Conservation (phyloP, 2,329 filamentous ascomycete genomes). For the Aureobasidium sp. region DNA sequence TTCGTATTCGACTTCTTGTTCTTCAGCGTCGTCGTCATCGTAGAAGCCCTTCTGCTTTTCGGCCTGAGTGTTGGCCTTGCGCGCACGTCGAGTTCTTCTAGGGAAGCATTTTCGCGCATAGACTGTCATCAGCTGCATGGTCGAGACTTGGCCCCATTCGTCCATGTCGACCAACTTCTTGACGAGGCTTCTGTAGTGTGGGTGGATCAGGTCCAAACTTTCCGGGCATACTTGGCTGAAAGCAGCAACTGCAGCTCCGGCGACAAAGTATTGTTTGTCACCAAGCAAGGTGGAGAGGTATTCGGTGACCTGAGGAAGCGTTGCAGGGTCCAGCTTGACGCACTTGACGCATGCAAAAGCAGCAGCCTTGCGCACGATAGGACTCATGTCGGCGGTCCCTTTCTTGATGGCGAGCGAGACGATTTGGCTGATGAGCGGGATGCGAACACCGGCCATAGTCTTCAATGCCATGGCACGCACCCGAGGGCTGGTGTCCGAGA, state of each 20-base stretch:
- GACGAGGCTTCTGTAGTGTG: slow-evolving; percentile 76
- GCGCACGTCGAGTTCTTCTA: slow-evolving; percentile 52
- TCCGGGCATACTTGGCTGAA: slow-evolving; percentile 88
- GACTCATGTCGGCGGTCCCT: slow-evolving; percentile 87
- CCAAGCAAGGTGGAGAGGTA: slow-evolving; percentile 71
- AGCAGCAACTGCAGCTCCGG: slow-evolving; percentile 81
- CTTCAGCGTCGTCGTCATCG: slow-evolving; percentile 54
- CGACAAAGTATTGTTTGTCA: slow-evolving; percentile 90
- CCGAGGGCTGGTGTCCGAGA: slow-evolving; percentile 86
- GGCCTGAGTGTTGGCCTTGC: slow-evolving; percentile 40
- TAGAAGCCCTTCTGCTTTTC: slow-evolving; percentile 61
- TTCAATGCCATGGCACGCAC: slow-evolving; percentile 85
- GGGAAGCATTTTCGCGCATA: slow-evolving; percentile 90
- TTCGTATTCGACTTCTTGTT: slow-evolving; percentile 44
- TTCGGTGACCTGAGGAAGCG: slow-evolving; percentile 76
- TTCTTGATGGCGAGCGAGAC: slow-evolving; percentile 94
- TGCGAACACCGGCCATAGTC: slow-evolving; percentile 95
- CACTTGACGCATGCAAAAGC: slow-evolving; percentile 94
- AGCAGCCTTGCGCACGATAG: slow-evolving; percentile 84
- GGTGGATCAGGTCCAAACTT: slow-evolving; percentile 79
- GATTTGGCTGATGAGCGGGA: slow-evolving; percentile 96
- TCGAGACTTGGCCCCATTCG: slow-evolving; percentile 90
- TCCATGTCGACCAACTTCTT: slow-evolving; percentile 98
- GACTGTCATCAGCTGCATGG: slow-evolving; percentile 69
- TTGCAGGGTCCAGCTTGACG: slow-evolving; percentile 80